Evolutionary conservation across 2,329 filamentous ascomycete genomes (phyloP).

Genomic region (Fusarium tjaetaba): DNA sequence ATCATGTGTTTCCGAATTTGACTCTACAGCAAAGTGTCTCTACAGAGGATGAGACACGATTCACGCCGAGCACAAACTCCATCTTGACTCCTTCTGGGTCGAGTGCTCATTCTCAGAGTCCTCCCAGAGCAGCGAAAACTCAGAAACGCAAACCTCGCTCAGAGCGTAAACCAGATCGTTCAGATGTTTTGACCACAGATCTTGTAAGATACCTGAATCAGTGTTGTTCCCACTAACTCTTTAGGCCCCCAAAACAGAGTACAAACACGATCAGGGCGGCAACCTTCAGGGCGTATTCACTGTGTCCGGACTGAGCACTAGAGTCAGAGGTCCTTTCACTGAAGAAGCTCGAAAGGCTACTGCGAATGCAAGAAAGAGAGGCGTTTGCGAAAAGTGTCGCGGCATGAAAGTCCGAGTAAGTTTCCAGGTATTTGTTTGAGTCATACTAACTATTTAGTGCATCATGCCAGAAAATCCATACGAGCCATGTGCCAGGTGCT

Average conservation of each 20-base stretch:
- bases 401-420: neutral
- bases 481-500: neutral
- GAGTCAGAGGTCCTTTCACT: neutral
- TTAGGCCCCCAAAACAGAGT: neutral
- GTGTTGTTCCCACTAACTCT: neutral
- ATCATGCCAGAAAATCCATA: neutral
- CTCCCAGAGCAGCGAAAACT: accelerated
- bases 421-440: accelerated
- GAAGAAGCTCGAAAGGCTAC: neutral
- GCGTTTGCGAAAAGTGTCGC: neutral
- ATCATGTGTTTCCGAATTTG: neutral
- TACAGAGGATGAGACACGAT: neutral
- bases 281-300: neutral
- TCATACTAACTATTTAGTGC: accelerated
- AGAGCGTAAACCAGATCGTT: neutral
- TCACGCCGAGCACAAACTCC: neutral
- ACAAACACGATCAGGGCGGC: neutral
- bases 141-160: neutral
- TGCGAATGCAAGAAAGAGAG: neutral
- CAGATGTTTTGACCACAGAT: neutral
- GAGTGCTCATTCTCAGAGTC: neutral
- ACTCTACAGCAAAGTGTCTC: neutral
- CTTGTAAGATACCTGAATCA: neutral
- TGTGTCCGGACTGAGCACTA: neutral
- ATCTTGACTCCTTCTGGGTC: neutral